These are phyloP conservation scores for Beauveria asiatica DNA, from an alignment of 2,329 filamentous ascomycete genomes.

Conservation along the genomic window DNA sequence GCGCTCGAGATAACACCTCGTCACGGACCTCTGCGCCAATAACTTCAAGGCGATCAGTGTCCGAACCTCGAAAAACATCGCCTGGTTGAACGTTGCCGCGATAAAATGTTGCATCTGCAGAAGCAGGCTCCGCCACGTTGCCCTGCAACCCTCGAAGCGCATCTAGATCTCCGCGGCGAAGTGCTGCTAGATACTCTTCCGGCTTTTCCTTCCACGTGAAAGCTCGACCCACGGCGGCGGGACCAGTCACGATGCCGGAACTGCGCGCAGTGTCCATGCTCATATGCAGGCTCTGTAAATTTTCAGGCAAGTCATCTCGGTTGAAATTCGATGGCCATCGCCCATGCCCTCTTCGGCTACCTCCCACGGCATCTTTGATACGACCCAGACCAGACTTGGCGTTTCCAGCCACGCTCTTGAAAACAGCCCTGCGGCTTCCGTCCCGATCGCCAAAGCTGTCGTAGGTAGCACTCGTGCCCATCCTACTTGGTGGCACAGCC, in stretches of 20 bases:
- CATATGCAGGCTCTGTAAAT: constrained; percentile 7
- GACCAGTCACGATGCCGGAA: constrained; percentile 25
- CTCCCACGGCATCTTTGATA: constrained; percentile 77
- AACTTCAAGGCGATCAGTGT: constrained; percentile 20
- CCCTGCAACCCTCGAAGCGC: constrained; percentile 16
- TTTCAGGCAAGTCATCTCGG: constrained; percentile 44
- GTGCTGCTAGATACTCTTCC: constrained; percentile 44
- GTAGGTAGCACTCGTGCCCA: constrained; percentile 18
- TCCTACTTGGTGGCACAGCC: neutral
- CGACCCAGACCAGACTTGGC: constrained; percentile 74
- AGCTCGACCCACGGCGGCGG: constrained; percentile 36
- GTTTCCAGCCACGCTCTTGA: constrained; percentile 75
- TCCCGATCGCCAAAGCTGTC: constrained; percentile 47
- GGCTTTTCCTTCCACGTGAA: constrained; percentile 60
- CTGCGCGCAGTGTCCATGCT: constrained; percentile 13
- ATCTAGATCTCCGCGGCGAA: constrained; percentile 29
- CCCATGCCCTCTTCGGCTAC: constrained; percentile 42
- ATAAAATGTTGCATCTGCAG: constrained; percentile 16
- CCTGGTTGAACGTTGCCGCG: constrained; percentile 17
- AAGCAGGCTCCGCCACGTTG: neutral
- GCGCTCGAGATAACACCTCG: constrained; percentile 33
- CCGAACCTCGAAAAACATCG: constrained; percentile 17
- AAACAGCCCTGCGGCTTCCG: constrained; percentile 55
- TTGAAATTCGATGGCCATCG: constrained; percentile 39
- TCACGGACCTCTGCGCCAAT: constrained; percentile 34